These are phyloP conservation scores for Takakia lepidozioides DNA, from an alignment of 225 moss, liverwort and hornwort genomes.

Conservation along the genomic window DNA sequence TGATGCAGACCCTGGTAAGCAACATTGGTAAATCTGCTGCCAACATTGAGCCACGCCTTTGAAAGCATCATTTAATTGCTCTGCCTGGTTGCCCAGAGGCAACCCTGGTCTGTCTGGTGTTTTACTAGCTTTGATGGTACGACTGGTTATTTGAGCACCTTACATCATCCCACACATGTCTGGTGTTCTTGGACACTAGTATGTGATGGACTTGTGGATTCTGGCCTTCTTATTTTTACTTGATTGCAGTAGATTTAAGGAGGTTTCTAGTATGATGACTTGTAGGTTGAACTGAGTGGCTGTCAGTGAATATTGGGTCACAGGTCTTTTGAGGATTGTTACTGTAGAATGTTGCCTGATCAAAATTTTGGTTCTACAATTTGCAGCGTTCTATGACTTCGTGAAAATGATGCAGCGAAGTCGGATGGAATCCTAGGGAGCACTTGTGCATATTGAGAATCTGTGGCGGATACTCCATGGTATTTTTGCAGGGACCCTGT, in stretches of 20 bases:
- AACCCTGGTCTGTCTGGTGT: background rate
- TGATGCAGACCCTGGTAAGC: constrained; percentile 92
- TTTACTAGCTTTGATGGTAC: background rate
- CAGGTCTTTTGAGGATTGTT: background rate
- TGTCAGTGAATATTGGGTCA: background rate
- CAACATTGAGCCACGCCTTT: too few species aligned
- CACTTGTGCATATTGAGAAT: too few species aligned
- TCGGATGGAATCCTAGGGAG: constrained; percentile 24
- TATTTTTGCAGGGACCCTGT: too few species aligned
- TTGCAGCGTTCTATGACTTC: constrained; percentile 88
- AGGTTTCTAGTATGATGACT: background rate
- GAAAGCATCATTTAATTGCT: background rate
- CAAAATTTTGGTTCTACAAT: constrained; percentile 3
- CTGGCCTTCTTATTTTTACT: constrained; percentile 7
- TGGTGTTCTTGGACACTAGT: background rate
- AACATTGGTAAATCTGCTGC: too few species aligned
- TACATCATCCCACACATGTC: background rate
- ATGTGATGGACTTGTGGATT: constrained; percentile 10
- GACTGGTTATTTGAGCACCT: background rate
- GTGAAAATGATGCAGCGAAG: constrained; percentile 81
- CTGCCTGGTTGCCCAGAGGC: constrained; percentile 3
- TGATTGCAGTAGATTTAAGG: background rate
- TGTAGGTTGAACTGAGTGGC: background rate
- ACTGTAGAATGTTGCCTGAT: too few species aligned
- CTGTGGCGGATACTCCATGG: too few species aligned